phyloP scores from a whole-genome alignment of 2,329 filamentous ascomycete genomes.

The Paecilomyces sp. region DNA sequence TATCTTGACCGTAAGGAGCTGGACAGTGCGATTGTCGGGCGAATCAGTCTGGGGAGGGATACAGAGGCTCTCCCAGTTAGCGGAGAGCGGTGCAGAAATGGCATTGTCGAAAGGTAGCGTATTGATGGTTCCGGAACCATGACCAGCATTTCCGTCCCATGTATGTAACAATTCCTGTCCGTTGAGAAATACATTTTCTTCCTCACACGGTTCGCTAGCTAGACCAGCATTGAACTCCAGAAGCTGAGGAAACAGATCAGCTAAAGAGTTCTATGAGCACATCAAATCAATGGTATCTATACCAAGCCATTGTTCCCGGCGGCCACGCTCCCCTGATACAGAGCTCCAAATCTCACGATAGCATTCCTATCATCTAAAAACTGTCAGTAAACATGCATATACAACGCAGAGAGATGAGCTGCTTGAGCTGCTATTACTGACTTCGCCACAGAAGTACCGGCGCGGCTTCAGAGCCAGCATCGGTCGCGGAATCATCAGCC shows the following conservation, averaged over 20 bases:
- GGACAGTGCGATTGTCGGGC: slow-evolving; percentile 12
- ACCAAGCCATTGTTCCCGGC: slow-evolving; percentile 9
- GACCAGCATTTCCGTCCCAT: slow-evolving; percentile 15
- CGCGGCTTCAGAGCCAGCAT: slow-evolving; percentile 3
- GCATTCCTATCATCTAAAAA: slow-evolving; percentile 13
- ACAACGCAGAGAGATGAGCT: not conserved
- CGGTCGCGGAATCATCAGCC: slow-evolving; percentile 6
- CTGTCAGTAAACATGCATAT: not conserved
- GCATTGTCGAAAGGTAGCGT: slow-evolving; percentile 10
- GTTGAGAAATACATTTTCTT: slow-evolving; percentile 19
- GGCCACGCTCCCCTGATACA: slow-evolving; percentile 14
- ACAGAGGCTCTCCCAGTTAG: slow-evolving; percentile 20
- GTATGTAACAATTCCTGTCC: slow-evolving; percentile 14
- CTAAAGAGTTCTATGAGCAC: not conserved
- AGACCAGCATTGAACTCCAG: slow-evolving; percentile 18
- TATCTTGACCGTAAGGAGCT: slow-evolving; percentile 21
- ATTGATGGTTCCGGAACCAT: slow-evolving; percentile 18
- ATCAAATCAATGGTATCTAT: slow-evolving; percentile 2
- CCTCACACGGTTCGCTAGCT: slow-evolving; percentile 18
- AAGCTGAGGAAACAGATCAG: slow-evolving; percentile 13
- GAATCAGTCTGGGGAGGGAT: slow-evolving; percentile 13
- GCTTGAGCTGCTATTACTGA: slow-evolving; percentile 5
- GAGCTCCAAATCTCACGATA: slow-evolving; percentile 14
- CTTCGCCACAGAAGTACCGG: slow-evolving; percentile 9
- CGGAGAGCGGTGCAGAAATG: slow-evolving; percentile 9